phyloP scores from a whole-genome alignment of 2,329 filamentous ascomycete species.

The Neofusicoccum sp. region DNA sequence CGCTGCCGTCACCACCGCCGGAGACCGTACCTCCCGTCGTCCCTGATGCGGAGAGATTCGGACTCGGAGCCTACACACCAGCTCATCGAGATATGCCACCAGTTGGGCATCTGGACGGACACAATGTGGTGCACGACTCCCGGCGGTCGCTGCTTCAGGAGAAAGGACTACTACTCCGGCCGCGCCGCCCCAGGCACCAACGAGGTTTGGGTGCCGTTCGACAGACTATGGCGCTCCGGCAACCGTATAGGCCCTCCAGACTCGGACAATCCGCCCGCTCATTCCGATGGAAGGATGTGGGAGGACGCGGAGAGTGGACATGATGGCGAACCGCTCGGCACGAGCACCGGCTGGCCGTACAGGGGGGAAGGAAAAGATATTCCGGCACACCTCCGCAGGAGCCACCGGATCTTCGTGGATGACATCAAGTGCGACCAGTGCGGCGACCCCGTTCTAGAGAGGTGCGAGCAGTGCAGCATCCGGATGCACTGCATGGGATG shows the following conservation, averaged over 20 bases:
- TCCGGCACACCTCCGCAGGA: slow-evolving; percentile 56
- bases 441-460: slow-evolving; percentile 55
- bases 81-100: slow-evolving; percentile 61
- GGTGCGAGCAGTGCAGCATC: slow-evolving; percentile 63
- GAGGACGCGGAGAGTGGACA: slow-evolving; percentile 58
- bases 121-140: slow-evolving; percentile 64
- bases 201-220: slow-evolving; percentile 65
- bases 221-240: slow-evolving; percentile 61
- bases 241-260: slow-evolving; percentile 57
- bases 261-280: slow-evolving; percentile 33
- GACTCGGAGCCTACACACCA: slow-evolving; percentile 64
- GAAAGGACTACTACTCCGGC: slow-evolving; percentile 60
- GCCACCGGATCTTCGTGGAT: slow-evolving; percentile 57
- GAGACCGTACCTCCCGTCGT: slow-evolving; percentile 60
- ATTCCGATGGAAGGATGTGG: slow-evolving; percentile 57
- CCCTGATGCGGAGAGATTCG: slow-evolving; percentile 58
- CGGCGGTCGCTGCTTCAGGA: slow-evolving; percentile 57
- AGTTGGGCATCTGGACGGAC: slow-evolving; percentile 63
- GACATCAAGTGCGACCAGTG: slow-evolving; percentile 58
- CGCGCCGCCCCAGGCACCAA: slow-evolving; percentile 57
- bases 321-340: slow-evolving; percentile 59
- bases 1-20: slow-evolving; percentile 64
- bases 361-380: slow-evolving; percentile 57
- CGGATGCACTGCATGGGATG: slow-evolving; percentile 65
- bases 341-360: slow-evolving; percentile 44